A percentile compares a stretch with the other conserved stretches of the same genome.
phyloP scores from a whole-genome alignment of 768 basidiomycete genomes.

The Amanita phalloides region DNA sequence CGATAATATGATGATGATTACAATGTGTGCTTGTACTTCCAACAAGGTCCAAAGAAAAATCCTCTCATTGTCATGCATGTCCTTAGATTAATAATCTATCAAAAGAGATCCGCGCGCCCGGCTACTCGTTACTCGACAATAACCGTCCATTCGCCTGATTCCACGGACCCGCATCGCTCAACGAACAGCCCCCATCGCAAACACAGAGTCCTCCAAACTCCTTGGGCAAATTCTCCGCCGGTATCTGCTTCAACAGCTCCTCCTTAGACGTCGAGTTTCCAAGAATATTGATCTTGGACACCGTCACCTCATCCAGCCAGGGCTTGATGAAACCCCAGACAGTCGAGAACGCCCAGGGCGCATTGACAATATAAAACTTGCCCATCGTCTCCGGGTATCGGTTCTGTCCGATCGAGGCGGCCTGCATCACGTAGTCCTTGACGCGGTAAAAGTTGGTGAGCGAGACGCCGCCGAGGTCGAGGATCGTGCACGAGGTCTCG shows the following conservation, averaged over 20 bases:
- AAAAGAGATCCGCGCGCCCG: no score
- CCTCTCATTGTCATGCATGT: no score
- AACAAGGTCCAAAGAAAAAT: no score
- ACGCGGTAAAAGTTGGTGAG: slow-evolving; percentile 80
- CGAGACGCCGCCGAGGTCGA: slow-evolving; percentile 71
- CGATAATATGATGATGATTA: no score
- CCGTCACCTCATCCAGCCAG: slow-evolving; percentile 94
- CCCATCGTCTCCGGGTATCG: slow-evolving; percentile 94
- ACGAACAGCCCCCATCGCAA: slow-evolving; percentile 72
- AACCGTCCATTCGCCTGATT: slow-evolving; percentile 20
- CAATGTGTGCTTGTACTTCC: no score
- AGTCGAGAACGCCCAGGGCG: slow-evolving; percentile 83
- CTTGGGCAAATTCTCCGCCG: slow-evolving; percentile 69
- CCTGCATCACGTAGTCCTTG: slow-evolving; percentile 80
- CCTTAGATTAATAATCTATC: no score
- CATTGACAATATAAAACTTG: slow-evolving; percentile 98
- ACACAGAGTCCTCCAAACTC: slow-evolving; percentile 79
- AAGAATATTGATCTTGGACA: slow-evolving; percentile 87
- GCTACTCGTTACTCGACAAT: no score
- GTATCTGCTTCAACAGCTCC: slow-evolving; percentile 73
- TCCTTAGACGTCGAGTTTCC: slow-evolving; percentile 58
- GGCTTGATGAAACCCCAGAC: slow-evolving; percentile 87
- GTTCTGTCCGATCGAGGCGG: slow-evolving; percentile 76
- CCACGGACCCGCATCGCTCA: slow-evolving; percentile 93
- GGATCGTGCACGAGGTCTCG: slow-evolving; percentile 96